Evolutionary conservation across 345 rosid species (phyloP).

Genomic region (Salix caprea): DNA sequence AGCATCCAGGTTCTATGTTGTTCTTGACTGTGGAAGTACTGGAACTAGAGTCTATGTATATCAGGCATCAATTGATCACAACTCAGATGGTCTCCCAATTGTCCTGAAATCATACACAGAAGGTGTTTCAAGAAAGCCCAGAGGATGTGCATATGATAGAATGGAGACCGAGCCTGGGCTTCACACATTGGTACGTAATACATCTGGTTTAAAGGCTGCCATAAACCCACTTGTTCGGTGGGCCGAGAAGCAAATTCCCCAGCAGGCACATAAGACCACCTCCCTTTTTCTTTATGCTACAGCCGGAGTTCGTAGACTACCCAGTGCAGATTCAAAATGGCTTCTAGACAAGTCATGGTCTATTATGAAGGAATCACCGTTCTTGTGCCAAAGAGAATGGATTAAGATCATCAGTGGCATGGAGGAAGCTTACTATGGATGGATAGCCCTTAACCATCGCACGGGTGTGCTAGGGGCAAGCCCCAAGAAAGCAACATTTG

Average conservation of each 20-base stretch:
- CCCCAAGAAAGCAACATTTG: slow-evolving; percentile 78
- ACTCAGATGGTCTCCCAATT: slow-evolving; percentile 63
- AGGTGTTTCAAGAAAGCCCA: slow-evolving; percentile 63
- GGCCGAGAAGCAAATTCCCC: slow-evolving; percentile 91
- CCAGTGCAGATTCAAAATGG: slow-evolving; percentile 76
- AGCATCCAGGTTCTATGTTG: slow-evolving; percentile 73
- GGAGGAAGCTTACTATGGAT: slow-evolving; percentile 94
- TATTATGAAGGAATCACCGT: slow-evolving; percentile 71
- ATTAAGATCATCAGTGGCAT: slow-evolving; percentile 79
- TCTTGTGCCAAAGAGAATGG: slow-evolving; percentile 71
- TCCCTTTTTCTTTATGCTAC: slow-evolving; percentile 91
- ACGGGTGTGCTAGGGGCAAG: slow-evolving; percentile 55
- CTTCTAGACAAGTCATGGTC: slow-evolving; percentile 81
- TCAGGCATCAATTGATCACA: slow-evolving; percentile 56
- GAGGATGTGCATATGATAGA: slow-evolving; percentile 92
- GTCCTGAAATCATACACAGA: slow-evolving; percentile 60
- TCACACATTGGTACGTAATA: slow-evolving; percentile 71
- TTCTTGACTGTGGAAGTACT: slow-evolving; percentile 98
- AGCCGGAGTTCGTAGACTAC: slow-evolving; percentile 93
- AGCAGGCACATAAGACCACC: slow-evolving; percentile 68
- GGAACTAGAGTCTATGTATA: slow-evolving; percentile 92
- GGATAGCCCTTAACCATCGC: slow-evolving; percentile 90
- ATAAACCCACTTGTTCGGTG: slow-evolving; percentile 78
- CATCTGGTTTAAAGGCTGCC: slow-evolving; percentile 69
- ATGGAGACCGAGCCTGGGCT: slow-evolving; percentile 99